Base-by-base conservation (phyloP, 257 asterid genomes). In the Fraxinus pennsylvanica region DNA sequence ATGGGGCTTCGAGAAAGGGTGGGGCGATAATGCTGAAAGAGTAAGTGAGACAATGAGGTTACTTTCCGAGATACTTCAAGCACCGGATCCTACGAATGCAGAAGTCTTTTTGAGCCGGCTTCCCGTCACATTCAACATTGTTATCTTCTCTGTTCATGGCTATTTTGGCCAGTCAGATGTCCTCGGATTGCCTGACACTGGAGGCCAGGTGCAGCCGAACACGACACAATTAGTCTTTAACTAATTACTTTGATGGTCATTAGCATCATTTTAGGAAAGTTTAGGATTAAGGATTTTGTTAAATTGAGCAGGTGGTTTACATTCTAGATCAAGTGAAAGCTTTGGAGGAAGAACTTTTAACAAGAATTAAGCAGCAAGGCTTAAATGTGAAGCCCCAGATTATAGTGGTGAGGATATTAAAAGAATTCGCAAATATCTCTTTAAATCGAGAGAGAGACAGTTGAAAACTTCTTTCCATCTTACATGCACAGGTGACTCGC, bases 121-220 rank as follows among this genome's bases (percentile, higher is more conserved):
- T 81, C 97, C 97, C 0, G 82, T 80, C 59, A 83, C 82, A 45
- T 93, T 86, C 88, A 90, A 93, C 83, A 72, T 93, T 32, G 97
- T 90, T 13, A 82, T 93, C 78, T 88, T 88, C 84, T 93, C 97
- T 0, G 81, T 93, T 81, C 97, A 93, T 57, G 97, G 97, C 76
- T 93, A 91, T 81, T 93, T 93, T 81, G 97, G 97, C 47, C 97
- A 93, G 85, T 91, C 96, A 7, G 91, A 88, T 83, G 97, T 93
- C 1, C 94, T 93, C 41, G 97, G 97, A 17, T 87, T 91, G 83
- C 97, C 97, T 25, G 96, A 93, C 80, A 91, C 94, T 5, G 97
- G 97, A 65, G 97, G 96, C 78, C 97, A 91, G 97, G 97, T 92
- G 67, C 27, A 59, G 13, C 29, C 2, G 29, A 17, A 52, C 19